Conservation (phyloP, 1,139 yeast genomes). For the Geotrichum citri-aurantii region DNA sequence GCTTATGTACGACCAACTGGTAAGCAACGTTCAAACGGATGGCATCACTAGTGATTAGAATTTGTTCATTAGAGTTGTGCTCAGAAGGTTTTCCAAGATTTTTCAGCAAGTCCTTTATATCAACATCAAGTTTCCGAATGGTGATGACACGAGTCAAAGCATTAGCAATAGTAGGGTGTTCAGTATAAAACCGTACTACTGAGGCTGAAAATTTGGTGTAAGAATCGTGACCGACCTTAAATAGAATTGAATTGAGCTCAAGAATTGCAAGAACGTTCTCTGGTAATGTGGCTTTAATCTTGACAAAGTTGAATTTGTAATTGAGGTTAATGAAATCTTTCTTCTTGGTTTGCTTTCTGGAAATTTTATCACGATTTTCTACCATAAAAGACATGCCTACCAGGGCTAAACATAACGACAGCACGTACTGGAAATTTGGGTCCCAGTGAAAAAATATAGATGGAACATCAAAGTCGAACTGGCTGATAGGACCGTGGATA, state of each 20-base stretch:
- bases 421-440: slow-evolving; percentile 31
- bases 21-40: slow-evolving; percentile 48
- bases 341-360: not conserved
- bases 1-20: slow-evolving; percentile 57
- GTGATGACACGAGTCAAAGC: slow-evolving; percentile 40
- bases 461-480: slow-evolving; percentile 27
- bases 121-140: slow-evolving; percentile 29
- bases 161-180: slow-evolving; percentile 49
- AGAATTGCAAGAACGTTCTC: slow-evolving; percentile 47
- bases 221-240: slow-evolving; percentile 33
- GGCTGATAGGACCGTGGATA: slow-evolving; percentile 17
- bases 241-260: slow-evolving; percentile 42
- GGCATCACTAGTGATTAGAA: slow-evolving; percentile 31
- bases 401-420: slow-evolving; percentile 24
- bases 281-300: slow-evolving; percentile 47
- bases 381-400: slow-evolving; percentile 21
- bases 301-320: slow-evolving; percentile 39
- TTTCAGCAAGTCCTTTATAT: slow-evolving; percentile 19
- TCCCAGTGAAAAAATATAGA: slow-evolving; percentile 29
- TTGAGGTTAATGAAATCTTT: slow-evolving; percentile 35
- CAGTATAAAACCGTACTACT: slow-evolving; percentile 46
- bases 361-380: not conserved
- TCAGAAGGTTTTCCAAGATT: slow-evolving; percentile 13
- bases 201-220: slow-evolving; percentile 36
- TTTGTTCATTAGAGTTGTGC: slow-evolving; percentile 19